Conservation (phyloP, 2,329 filamentous ascomycete genomes). For the Neofusicoccum ribis region DNA sequence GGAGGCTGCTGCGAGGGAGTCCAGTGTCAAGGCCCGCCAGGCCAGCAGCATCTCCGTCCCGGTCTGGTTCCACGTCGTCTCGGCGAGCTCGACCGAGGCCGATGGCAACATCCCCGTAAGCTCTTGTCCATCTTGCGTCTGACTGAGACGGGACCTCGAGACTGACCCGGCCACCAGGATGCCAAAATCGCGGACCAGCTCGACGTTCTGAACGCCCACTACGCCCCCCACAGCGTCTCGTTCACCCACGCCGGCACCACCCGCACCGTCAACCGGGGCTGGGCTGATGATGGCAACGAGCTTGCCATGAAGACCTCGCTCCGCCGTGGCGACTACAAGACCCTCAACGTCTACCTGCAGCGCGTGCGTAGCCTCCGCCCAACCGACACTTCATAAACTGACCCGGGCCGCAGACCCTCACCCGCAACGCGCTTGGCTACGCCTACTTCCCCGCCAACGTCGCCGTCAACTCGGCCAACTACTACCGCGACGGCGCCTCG, state of each 20-base stretch:
- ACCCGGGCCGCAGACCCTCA: not conserved
- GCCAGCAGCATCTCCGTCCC: conserved; percentile 26
- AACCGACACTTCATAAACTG: not conserved
- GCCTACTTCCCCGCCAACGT: not conserved
- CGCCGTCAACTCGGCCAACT: not conserved
- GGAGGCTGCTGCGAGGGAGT: not conserved
- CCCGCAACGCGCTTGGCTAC: not conserved
- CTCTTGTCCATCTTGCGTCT: not conserved
- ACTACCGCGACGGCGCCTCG: not conserved
- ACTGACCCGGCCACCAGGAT: not conserved
- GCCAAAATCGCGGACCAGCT: conserved; percentile 17
- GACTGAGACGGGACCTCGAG: no score
- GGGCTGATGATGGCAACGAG: conserved; percentile 6
- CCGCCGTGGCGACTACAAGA: conserved; percentile 28
- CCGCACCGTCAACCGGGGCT: conserved; percentile 18
- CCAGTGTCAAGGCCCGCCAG: not conserved
- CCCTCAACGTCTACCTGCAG: conserved; percentile 29
- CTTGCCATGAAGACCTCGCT: conserved; percentile 22
- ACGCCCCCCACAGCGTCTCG: conserved; percentile 17
- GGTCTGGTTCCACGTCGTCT: conserved; percentile 38
- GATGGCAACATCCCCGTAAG: conserved; percentile 22
- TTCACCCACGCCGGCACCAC: conserved; percentile 19
- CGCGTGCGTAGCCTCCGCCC: not conserved
- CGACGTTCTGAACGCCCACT: conserved; percentile 21
- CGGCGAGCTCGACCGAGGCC: conserved; percentile 22